Evolutionary conservation across 2,329 filamentous ascomycete species (phyloP).

Genomic region (Fusarium haematococcum): DNA sequence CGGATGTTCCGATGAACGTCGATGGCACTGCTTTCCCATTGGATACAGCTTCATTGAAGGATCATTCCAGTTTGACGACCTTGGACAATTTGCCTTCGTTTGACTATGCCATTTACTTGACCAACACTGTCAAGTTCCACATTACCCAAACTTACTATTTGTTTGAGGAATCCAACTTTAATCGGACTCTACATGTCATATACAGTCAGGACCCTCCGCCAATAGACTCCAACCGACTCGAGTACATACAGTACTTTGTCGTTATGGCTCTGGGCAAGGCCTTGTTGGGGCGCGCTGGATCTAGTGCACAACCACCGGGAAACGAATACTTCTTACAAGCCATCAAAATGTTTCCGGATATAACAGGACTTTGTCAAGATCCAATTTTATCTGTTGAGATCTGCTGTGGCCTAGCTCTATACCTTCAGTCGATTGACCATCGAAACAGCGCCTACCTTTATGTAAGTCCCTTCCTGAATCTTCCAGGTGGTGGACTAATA

Average conservation of each 20-base stretch:
- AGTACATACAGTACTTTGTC: conserved; percentile 16
- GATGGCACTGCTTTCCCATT: conserved; percentile 13
- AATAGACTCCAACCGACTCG: not conserved
- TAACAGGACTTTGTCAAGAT: conserved; percentile 5
- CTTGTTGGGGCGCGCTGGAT: not conserved
- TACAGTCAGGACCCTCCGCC: not conserved
- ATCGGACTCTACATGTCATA: not conserved
- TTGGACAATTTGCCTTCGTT: conserved; percentile 10
- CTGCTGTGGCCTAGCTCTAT: conserved; percentile 15
- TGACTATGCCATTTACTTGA: conserved; percentile 15
- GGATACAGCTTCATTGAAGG: not conserved
- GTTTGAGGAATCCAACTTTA: conserved; percentile 15
- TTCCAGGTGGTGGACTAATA: not conserved
- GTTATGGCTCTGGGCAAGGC: conserved; percentile 19
- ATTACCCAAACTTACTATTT: conserved; percentile 16
- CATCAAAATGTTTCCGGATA: conserved; percentile 6
- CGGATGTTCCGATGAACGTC: conserved; percentile 1
- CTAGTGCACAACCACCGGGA: not conserved
- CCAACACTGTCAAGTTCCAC: conserved; percentile 20
- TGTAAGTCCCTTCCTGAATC: not conserved
- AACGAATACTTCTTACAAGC: conserved; percentile 10
- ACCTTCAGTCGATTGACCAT: conserved; percentile 15
- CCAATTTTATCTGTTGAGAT: conserved; percentile 14
- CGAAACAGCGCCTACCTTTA: conserved; percentile 17
- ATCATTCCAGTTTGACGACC: not conserved